Percentiles rank a stretch among this genome's conserved stretches.
These are phyloP conservation scores for Erysimum cheiranthoides DNA, from an alignment of 345 rosid species.

Conservation along the genomic window DNA sequence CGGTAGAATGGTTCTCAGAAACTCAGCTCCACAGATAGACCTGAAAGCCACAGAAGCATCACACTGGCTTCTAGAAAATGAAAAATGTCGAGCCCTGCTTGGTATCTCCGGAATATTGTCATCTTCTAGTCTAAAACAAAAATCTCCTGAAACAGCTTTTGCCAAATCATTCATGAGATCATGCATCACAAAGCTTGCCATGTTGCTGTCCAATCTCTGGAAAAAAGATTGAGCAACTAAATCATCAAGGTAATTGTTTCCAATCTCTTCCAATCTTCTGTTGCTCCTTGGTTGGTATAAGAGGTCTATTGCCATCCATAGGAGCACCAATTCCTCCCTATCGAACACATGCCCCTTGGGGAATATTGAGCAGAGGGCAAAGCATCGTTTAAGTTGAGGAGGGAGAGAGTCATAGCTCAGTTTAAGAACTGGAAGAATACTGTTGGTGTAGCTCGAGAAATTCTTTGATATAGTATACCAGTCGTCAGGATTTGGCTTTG, in stretches of 20 bases:
- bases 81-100: conserved; percentile 45
- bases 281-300: conserved; percentile 44
- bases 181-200: conserved; percentile 47
- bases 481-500: conserved; percentile 21
- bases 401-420: conserved; percentile 46
- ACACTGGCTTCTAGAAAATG: conserved; percentile 49
- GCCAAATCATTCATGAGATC: conserved; percentile 56
- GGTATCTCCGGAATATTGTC: conserved; percentile 32
- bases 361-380: conserved; percentile 48
- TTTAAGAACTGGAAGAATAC: conserved; percentile 42
- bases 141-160: conserved; percentile 46
- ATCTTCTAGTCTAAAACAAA: conserved; percentile 48
- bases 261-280: conserved; percentile 44
- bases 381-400: conserved; percentile 48
- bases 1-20: conserved; percentile 45
- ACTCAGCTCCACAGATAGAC: conserved; percentile 41
- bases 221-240: conserved; percentile 41
- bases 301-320: conserved; percentile 55
- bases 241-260: conserved; percentile 35
- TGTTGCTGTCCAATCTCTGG: conserved; percentile 33
- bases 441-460: conserved; percentile 27
- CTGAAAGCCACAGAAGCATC: conserved; percentile 40
- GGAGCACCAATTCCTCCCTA: conserved; percentile 38
- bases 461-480: conserved; percentile 46
- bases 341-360: conserved; percentile 48